A percentile compares a stretch with the other conserved stretches of the same genome.
These are phyloP conservation scores for Monilinia fructicola DNA, from an alignment of 2,329 filamentous ascomycete genomes.

Conservation along the genomic window DNA sequence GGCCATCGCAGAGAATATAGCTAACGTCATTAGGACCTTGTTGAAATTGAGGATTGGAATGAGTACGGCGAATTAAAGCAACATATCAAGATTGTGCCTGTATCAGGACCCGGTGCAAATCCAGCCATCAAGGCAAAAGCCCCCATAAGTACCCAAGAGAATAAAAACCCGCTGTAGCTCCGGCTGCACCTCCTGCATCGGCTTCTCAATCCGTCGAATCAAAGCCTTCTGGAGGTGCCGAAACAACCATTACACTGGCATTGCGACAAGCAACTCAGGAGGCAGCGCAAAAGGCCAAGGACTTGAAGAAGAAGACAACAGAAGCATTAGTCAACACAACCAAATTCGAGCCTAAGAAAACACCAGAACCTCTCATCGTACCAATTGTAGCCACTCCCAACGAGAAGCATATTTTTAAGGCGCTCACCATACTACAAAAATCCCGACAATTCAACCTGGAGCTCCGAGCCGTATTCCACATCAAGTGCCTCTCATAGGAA, in stretches of 20 bases:
- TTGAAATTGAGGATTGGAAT: conserved; percentile 98
- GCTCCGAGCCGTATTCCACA: conserved; percentile 19
- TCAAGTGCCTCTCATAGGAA: conserved; percentile 12
- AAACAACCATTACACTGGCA: conserved; percentile 44
- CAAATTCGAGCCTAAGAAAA: conserved; percentile 28
- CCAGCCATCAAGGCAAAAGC: conserved; percentile 33
- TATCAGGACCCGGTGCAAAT: conserved; percentile 27
- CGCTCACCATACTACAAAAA: conserved; percentile 34
- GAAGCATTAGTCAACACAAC: conserved; percentile 30
- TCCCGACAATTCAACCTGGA: conserved; percentile 39
- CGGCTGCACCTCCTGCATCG: conserved; percentile 31
- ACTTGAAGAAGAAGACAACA: conserved; percentile 48
- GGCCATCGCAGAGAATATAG: not conserved
- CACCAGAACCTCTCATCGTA: conserved; percentile 24
- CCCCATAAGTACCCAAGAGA: conserved; percentile 38
- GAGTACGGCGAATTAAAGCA: conserved; percentile 94
- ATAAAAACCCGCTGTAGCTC: conserved; percentile 37
- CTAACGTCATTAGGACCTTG: conserved; percentile 66
- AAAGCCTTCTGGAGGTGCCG: conserved; percentile 30
- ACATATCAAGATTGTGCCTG: conserved; percentile 49
- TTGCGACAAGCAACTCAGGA: conserved; percentile 62
- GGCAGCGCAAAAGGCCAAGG: conserved; percentile 63
- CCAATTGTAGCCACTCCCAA: conserved; percentile 25
- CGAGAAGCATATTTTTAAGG: conserved; percentile 25
- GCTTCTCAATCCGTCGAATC: conserved; percentile 24